Evolutionary conservation across 352 stramenopile genomes (phyloP).

Genomic region (Phytopythium mirpurense): DNA sequence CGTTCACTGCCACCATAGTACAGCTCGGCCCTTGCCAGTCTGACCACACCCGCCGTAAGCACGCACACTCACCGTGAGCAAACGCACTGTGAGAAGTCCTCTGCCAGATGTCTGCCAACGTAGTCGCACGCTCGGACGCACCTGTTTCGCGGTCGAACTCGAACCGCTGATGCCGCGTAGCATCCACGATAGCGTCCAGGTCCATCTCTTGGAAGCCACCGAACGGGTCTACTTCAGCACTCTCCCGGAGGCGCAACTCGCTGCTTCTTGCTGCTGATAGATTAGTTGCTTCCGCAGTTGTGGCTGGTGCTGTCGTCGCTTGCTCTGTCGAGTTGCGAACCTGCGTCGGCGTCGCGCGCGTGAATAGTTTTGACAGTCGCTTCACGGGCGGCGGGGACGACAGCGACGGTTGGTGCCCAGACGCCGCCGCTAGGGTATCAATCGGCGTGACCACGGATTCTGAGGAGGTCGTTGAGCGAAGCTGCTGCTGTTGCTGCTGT

Average conservation of each 20-base stretch:
- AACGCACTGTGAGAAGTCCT: too few relatives aligned
- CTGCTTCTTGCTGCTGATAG: background rate
- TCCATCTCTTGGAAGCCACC: constrained; percentile 7
- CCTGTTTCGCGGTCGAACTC: constrained; percentile 22
- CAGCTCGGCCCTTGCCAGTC: background rate
- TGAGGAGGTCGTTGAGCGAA: background rate
- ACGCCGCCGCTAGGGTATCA: too few relatives aligned
- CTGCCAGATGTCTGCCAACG: too few relatives aligned
- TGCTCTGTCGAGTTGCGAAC: background rate
- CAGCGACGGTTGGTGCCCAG: background rate
- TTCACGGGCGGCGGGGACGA: background rate
- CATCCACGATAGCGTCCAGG: constrained; percentile 21
- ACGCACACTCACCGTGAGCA: too few relatives aligned
- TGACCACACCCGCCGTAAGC: too few relatives aligned
- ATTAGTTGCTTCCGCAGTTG: too few relatives aligned
- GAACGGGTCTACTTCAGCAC: too few relatives aligned
- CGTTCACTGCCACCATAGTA: background rate
- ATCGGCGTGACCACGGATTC: background rate
- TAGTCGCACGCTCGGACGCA: background rate
- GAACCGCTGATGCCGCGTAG: constrained; percentile 22
- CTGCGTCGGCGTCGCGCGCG: constrained; percentile 5
- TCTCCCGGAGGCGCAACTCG: too few relatives aligned
- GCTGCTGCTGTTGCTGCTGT: too few relatives aligned
- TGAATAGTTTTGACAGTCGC: constrained; percentile 17
- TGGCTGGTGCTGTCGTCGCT: background rate